These are phyloP conservation scores for Amanita subjunquillea DNA, from an alignment of 768 basidiomycete genomes.

Conservation along the genomic window DNA sequence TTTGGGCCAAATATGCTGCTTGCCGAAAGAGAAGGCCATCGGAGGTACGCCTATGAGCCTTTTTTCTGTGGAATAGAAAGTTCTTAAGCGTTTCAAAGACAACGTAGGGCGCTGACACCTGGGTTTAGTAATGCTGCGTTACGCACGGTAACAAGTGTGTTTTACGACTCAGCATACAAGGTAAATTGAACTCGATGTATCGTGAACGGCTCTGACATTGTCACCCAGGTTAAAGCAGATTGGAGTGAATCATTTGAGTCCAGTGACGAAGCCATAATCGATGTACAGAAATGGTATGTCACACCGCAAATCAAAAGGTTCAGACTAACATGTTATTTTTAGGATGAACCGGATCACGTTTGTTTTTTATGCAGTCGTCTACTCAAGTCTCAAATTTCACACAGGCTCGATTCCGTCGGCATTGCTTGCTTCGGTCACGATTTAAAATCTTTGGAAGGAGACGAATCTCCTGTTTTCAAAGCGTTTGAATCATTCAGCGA, in stretches of 20 bases:
- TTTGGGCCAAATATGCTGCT: too few relatives aligned
- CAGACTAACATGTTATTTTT: neutral
- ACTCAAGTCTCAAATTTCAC: neutral
- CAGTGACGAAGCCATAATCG: constrained; percentile 21
- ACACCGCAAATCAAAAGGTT: neutral
- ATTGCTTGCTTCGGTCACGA: constrained; percentile 51
- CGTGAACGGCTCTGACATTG: neutral
- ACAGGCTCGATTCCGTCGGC: constrained; percentile 45
- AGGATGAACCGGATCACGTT: constrained; percentile 40
- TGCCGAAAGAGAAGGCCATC: too few relatives aligned
- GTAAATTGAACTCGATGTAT: too few relatives aligned
- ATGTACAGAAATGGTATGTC: constrained; percentile 37
- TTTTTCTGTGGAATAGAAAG: too few relatives aligned
- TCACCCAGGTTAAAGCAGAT: constrained; percentile 20
- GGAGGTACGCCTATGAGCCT: too few relatives aligned
- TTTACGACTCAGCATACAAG: too few relatives aligned
- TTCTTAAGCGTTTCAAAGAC: too few relatives aligned
- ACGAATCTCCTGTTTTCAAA: constrained; percentile 28
- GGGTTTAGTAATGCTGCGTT: too few relatives aligned
- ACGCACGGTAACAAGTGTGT: too few relatives aligned
- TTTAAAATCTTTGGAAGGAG: constrained; percentile 42
- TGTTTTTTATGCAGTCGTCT: constrained; percentile 1
- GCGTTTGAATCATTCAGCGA: constrained; percentile 26
- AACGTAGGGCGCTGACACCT: too few relatives aligned
- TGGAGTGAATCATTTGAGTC: constrained; percentile 21